Base-by-base conservation (phyloP, 2,329 filamentous ascomycete genomes). In the Colletotrichum karsti region DNA sequence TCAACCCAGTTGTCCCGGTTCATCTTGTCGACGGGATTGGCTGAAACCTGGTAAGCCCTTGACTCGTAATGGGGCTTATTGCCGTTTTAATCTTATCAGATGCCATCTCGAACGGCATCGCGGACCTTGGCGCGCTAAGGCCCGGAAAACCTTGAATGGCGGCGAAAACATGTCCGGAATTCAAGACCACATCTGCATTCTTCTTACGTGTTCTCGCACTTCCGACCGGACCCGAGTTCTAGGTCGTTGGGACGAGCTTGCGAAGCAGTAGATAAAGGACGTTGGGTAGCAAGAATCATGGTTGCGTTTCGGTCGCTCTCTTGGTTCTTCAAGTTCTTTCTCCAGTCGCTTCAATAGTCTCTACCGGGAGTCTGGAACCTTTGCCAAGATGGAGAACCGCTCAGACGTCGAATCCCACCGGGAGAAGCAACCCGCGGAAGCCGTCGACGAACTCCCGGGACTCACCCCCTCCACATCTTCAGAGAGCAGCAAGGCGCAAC, bases 71-170 rank as follows among this genome's bases (percentile, higher is more conserved):
- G 46, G 37, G 46, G 46, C 22, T 46, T 8, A 10, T 22, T 46
- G n/a, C 60, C 44, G 24, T 22, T 33, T 41, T 63, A 58, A 65
- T 68, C 65, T 68, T 68, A 68, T 68, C 65, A 68, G 65, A 68
- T 68, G 65, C 8, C 39, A 53, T 35, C 53, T 64, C 53, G 28
- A 35, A 59, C 33, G 13, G 22, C 30, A 57, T 64, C 53, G 33
- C 41, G 13, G 41, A 5, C 12, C 65, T 64, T 65, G 65, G 60
- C 65, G 44, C 53, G 26, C 60, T 64, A 58, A 51, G 26, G 41
- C 28, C 7, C 26, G 35, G 28, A 42, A 67, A 64, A 53, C 22
- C 33, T 41, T 64, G 44, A 35, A 39, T 28, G 26, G 30, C 39
- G 35, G 15, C 48, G 56, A 63, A 63, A 24, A 35, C 22, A 39